phyloP scores from a whole-genome alignment of 768 basidiomycete species.

The Tylopilus sp. region DNA sequence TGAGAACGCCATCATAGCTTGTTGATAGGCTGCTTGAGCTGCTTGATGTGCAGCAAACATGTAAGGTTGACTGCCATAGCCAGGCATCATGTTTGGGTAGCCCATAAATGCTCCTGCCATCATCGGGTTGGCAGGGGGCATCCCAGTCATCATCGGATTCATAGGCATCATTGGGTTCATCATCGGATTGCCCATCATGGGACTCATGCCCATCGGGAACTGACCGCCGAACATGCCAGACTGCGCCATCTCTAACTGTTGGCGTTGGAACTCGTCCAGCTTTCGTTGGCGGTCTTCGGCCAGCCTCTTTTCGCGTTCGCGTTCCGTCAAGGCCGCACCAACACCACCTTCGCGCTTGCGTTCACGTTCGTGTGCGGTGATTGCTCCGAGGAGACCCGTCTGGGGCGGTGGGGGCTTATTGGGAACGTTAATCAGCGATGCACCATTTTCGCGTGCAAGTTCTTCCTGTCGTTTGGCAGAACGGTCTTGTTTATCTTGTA shows the following conservation, averaged over 20 bases:
- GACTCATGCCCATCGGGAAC: constrained; percentile 48
- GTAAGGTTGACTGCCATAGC: constrained; percentile 62
- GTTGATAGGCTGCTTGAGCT: constrained; percentile 79
- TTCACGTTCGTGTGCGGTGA: constrained; percentile 93
- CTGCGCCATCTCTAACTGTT: constrained; percentile 89
- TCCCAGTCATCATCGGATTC: constrained; percentile 57
- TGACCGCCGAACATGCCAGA: constrained; percentile 66
- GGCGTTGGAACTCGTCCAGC: constrained; percentile 85
- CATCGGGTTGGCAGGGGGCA: constrained; percentile 45
- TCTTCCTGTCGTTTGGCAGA: constrained; percentile 96
- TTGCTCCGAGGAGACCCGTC: constrained; percentile 92
- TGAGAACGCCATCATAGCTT: constrained; percentile 83
- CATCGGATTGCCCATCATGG: constrained; percentile 74
- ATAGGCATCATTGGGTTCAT: constrained; percentile 45
- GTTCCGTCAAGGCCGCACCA: constrained; percentile 91
- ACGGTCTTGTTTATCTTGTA: constrained; percentile 93
- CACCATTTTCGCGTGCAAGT: constrained; percentile 86
- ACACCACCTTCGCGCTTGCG: constrained; percentile 93
- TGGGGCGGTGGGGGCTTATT: constrained; percentile 93
- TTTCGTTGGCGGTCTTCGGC: constrained; percentile 93
- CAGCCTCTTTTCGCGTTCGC: constrained; percentile 87
- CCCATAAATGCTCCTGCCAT: constrained; percentile 51
- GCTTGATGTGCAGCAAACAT: constrained; percentile 86
- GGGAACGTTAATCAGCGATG: constrained; percentile 92
- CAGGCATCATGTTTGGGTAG: constrained; percentile 39